Percentiles rank a stretch among this genome's conserved stretches.
Evolutionary conservation across 78 protist genomes (phyloP).

Genomic region (Dictyostelium purpureum): DNA sequence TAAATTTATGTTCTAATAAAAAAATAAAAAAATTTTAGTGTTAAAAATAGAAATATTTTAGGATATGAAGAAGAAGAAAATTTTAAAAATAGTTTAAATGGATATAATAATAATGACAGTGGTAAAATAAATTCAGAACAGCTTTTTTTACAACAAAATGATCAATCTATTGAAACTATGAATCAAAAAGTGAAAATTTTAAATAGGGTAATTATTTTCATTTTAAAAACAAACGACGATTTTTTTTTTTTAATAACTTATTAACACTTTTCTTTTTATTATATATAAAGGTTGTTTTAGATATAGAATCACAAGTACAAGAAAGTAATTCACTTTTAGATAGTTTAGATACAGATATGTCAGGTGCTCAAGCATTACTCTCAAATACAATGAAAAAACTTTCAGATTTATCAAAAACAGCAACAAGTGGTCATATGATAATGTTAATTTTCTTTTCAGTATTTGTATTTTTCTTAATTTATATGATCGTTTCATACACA

Average conservation of each 20-base stretch:
- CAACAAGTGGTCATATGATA: conserved; percentile 69
- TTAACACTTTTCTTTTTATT: not conserved
- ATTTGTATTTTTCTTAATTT: conserved; percentile 39
- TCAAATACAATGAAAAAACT: conserved; percentile 71
- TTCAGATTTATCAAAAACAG: conserved; percentile 47
- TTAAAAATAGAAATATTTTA: conserved; percentile 44
- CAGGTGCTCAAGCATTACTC: conserved; percentile 25
- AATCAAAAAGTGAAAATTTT: conserved; percentile 23
- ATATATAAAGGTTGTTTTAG: conserved; percentile 45
- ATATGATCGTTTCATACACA: not conserved
- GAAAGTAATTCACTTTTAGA: conserved; percentile 65
- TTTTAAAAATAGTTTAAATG: conserved; percentile 8
- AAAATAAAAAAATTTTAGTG: not conserved
- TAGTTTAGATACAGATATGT: conserved; percentile 23
- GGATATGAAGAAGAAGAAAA: conserved; percentile 49
- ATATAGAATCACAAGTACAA: conserved; percentile 70
- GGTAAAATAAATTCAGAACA: conserved; percentile 50
- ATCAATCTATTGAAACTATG: conserved; percentile 8
- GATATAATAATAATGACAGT: not conserved
- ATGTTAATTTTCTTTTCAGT: conserved; percentile 47
- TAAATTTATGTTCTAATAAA: not conserved
- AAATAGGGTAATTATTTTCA: conserved; percentile 34
- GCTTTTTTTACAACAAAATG: conserved; percentile 46
- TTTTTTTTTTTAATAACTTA: not conserved
- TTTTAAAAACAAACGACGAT: not conserved